Evolutionary conservation across 192 early-diverging fungal genomes (phyloP), one percentile per base, ranked within the genome.

Genomic region (Podila epigama): DNA sequence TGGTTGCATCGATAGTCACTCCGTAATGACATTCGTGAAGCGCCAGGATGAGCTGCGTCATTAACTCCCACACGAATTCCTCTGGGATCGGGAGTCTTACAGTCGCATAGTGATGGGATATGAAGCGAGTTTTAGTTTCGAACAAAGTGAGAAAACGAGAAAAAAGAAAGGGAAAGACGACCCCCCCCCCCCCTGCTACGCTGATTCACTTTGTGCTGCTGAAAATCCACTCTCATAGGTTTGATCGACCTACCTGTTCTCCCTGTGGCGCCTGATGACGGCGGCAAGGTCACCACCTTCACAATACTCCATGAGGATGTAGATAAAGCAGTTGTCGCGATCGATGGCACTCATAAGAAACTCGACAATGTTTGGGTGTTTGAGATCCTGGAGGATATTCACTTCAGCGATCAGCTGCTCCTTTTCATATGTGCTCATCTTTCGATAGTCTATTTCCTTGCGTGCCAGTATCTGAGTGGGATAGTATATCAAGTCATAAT

Each of bases 261-360:
- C 87, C 59, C 79, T 87, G 70, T 87, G 90, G 32, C 83, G 80
- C 69, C 82, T 79, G 60, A 93, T 91, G 36, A 93, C 82, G 2
- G 82, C 66, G 8, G 92, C 83, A 32, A 93, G 79, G 75, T 93
- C 90, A 0, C 88, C 91, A 36, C 89, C 89, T 70, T 92, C 91
- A 61, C 91, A 92, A 72, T 90, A 90, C 61, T 92, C 90, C 92
- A 93, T 93, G 41, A 92, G 81, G 51, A 93, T 93, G 71, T 92
- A 90, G 11, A 93, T 91, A 68, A 88, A 73, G 59, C 75, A 87
- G 64, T 87, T 85, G 27, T 84, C 82, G 34, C 85, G 70, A 71
- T 93, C 90, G 12, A 93, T 88, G 34, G 84, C 83, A 8, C 91
- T 80, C 58, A 90, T 89, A 66, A 88, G 84, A 64, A 91, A 92